These are phyloP conservation scores for Skeletonema tropicum DNA, from an alignment of 108 stramenopile genomes.

Conservation along the genomic window DNA sequence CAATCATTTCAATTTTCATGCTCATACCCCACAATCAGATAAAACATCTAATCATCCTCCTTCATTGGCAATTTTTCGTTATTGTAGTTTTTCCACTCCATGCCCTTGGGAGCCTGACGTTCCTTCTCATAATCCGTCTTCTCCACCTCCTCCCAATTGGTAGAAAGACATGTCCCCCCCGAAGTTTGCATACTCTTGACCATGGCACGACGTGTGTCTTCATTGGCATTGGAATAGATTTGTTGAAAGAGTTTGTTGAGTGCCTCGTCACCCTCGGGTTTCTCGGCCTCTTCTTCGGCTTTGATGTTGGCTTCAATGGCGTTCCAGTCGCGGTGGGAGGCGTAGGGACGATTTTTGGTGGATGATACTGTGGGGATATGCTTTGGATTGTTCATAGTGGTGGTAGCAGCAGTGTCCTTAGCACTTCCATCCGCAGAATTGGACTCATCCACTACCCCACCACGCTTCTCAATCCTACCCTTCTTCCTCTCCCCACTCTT, in stretches of 20 bases:
- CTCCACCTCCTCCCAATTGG: conserved; percentile 98
- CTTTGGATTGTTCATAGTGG: conserved; percentile 14
- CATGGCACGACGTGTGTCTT: conserved; percentile 96
- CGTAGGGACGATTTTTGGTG: conserved; percentile 69
- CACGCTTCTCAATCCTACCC: conserved; percentile 16
- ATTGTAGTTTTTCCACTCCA: conserved; percentile 93
- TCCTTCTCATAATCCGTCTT: conserved; percentile 98
- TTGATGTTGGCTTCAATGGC: conserved; percentile 75
- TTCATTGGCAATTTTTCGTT: conserved; percentile 64
- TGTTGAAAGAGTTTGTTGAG: conserved; percentile 96
- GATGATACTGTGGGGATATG: conserved; percentile 9
- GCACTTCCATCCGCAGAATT: background rate
- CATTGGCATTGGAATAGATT: conserved; percentile 91
- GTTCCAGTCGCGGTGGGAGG: conserved; percentile 89
- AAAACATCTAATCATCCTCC: conserved; percentile 39
- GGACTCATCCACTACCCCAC: background rate
- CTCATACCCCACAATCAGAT: too few species aligned
- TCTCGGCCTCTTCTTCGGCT: conserved; percentile 91
- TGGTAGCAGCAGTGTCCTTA: background rate
- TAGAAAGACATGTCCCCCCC: conserved; percentile 95
- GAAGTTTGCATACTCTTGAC: conserved; percentile 96
- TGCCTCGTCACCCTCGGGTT: conserved; percentile 96
- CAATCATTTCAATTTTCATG: too few species aligned
- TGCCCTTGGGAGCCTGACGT: conserved; percentile 93
- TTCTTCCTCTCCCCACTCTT: conserved; percentile 46